phyloP scores from a whole-genome alignment of 768 basidiomycete species.

The Serpula lacrymans region DNA sequence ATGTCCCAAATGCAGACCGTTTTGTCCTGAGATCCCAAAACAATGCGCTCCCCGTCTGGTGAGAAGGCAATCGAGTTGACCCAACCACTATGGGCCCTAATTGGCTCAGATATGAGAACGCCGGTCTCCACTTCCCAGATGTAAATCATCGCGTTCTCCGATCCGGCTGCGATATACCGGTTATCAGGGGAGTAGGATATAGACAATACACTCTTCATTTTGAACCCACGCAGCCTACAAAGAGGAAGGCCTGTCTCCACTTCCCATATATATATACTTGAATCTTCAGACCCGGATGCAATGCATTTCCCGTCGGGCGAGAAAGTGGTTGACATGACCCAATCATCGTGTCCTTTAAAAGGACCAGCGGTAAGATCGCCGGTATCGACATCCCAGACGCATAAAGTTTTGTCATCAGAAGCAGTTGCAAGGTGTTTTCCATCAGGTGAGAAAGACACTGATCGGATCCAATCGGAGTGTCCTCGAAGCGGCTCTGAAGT shows the following conservation, averaged over 20 bases:
- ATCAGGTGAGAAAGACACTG: conserved; percentile 15
- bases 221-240: too few relatives aligned
- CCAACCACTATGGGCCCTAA: too few relatives aligned
- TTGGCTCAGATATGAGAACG: too few relatives aligned
- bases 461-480: conserved; percentile 2
- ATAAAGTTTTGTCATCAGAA: conserved; percentile 1
- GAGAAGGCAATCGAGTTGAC: conserved; percentile 22
- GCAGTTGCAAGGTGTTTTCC: conserved; percentile 10
- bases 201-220: too few relatives aligned
- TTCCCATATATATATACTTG: conserved; percentile 34
- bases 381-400: conserved; percentile 7
- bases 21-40: conserved; percentile 20
- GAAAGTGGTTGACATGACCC: conserved; percentile 3
- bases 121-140: too few relatives aligned
- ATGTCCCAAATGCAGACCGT: too few relatives aligned
- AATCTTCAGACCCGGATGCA: conserved; percentile 41
- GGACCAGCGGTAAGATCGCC: not conserved
- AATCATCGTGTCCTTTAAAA: conserved; percentile 3
- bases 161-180: too few relatives aligned
- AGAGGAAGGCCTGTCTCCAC: too few relatives aligned
- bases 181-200: too few relatives aligned
- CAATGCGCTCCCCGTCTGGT: conserved; percentile 24
- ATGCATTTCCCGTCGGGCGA: conserved; percentile 13
- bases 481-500: not conserved
- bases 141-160: too few relatives aligned